Conservation (phyloP, 2,329 filamentous ascomycete genomes). For the Neofusicoccum cordaticola region DNA sequence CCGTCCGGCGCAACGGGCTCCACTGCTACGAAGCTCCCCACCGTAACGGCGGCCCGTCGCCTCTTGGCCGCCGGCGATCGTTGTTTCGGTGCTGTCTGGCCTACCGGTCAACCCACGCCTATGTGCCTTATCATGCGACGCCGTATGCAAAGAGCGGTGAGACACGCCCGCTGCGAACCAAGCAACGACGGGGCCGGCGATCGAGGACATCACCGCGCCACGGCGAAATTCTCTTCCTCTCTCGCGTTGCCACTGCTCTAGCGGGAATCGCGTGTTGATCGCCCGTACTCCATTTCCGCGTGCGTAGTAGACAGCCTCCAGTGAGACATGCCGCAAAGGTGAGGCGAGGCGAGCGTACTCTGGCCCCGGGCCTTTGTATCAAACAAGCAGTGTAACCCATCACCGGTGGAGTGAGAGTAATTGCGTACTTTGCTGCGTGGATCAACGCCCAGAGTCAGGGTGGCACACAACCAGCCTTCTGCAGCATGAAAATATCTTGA, state of each 20-base stretch:
- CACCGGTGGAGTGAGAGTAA: background rate
- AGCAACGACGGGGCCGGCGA: background rate
- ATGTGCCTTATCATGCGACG: constrained; percentile 1
- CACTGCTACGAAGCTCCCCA: background rate
- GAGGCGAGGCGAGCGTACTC: background rate
- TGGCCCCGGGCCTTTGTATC: background rate
- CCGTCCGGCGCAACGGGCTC: background rate
- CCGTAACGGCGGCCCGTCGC: background rate
- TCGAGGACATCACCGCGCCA: background rate
- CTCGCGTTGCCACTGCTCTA: background rate
- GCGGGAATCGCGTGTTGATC: background rate
- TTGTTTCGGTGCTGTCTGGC: background rate
- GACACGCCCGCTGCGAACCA: background rate
- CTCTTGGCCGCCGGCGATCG: background rate
- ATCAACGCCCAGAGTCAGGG: background rate
- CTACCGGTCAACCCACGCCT: background rate
- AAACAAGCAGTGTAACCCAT: background rate
- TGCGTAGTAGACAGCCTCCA: too few relatives aligned
- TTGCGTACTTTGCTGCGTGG: background rate
- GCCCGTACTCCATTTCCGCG: background rate
- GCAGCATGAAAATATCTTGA: too few relatives aligned
- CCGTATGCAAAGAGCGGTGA: constrained; percentile 6
- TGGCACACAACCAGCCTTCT: background rate
- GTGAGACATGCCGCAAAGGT: background rate
- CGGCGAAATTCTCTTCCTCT: background rate